Evolutionary conservation across 2,329 filamentous ascomycete genomes (phyloP).

Genomic region (Colletotrichum chlorophyti): DNA sequence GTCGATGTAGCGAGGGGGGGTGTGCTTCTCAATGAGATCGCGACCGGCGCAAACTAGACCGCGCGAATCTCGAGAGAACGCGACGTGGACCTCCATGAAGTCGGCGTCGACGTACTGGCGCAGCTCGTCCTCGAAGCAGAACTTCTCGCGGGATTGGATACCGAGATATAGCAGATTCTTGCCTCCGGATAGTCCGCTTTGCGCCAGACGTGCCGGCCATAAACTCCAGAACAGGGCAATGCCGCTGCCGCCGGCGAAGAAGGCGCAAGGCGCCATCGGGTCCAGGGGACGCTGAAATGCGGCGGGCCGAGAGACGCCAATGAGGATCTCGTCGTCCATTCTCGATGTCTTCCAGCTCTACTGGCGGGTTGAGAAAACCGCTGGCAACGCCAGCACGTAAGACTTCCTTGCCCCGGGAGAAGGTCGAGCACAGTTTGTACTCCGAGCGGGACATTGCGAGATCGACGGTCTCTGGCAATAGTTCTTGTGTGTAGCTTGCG

Average conservation of each 20-base stretch:
- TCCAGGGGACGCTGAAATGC: constrained; percentile 60
- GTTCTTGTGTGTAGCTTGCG: constrained; percentile 55
- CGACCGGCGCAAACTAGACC: constrained; percentile 53
- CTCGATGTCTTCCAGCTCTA: constrained; percentile 43
- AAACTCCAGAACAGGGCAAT: constrained; percentile 62
- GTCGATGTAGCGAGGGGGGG: constrained; percentile 59
- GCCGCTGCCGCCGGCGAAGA: constrained; percentile 60
- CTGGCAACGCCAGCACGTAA: constrained; percentile 55
- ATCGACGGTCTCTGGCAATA: constrained; percentile 58
- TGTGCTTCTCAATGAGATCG: constrained; percentile 57
- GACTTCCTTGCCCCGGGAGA: constrained; percentile 40
- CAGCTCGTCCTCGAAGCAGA: constrained; percentile 57
- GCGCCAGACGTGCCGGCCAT: constrained; percentile 53
- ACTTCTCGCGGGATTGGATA: constrained; percentile 59
- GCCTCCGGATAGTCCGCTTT: constrained; percentile 42
- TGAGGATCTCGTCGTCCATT: constrained; percentile 55
- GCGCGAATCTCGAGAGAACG: constrained; percentile 56
- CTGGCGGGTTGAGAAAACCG: constrained; percentile 57
- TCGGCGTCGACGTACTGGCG: constrained; percentile 52
- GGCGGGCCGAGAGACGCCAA: constrained; percentile 58
- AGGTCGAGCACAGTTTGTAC: constrained; percentile 53
- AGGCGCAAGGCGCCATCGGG: constrained; percentile 56
- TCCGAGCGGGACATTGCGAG: constrained; percentile 59
- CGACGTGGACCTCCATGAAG: constrained; percentile 58
- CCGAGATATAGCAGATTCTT: constrained; percentile 57